A percentile compares a stretch with the other conserved stretches of the same genome.
phyloP scores from a whole-genome alignment of 257 asterid genomes.

The Agastache rugosa region DNA sequence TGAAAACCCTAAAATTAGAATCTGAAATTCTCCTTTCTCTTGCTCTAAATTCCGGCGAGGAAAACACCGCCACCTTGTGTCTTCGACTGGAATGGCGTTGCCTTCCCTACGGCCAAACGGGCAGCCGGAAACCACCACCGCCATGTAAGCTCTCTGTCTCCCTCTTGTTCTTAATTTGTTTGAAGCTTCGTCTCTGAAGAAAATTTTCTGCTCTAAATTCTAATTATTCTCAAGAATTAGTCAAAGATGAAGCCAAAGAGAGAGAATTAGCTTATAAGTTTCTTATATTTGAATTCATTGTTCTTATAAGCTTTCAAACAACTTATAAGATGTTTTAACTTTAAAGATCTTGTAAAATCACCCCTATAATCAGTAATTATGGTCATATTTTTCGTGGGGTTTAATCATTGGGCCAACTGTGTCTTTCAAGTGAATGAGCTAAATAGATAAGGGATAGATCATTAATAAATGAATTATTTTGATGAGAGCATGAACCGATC shows the following conservation, averaged over 20 bases:
- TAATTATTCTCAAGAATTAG: slow-evolving; percentile 17
- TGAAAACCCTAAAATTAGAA: too few species aligned
- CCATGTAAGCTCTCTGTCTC: too few species aligned
- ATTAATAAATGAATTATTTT: slow-evolving; percentile 10
- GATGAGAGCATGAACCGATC: neutral
- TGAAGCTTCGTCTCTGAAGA: slow-evolving; percentile 19
- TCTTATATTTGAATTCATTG: neutral
- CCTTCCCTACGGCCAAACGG: too few species aligned
- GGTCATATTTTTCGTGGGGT: neutral
- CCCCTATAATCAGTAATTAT: neutral
- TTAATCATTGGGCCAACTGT: neutral
- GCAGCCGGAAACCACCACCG: too few species aligned
- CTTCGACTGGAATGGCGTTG: too few species aligned
- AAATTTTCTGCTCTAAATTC: neutral
- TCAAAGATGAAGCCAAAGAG: slow-evolving; percentile 14
- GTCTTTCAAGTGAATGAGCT: slow-evolving; percentile 1
- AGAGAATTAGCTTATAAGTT: neutral
- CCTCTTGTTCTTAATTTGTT: too few species aligned
- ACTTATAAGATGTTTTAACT: too few species aligned
- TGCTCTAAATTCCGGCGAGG: too few species aligned
- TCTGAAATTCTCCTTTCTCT: too few species aligned
- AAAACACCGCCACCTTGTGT: too few species aligned
- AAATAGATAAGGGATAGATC: neutral
- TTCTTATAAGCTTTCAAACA: neutral
- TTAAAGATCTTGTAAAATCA: neutral